Base-by-base conservation (phyloP, 2,329 filamentous ascomycete species). In the Calonectria multiphialidica region DNA sequence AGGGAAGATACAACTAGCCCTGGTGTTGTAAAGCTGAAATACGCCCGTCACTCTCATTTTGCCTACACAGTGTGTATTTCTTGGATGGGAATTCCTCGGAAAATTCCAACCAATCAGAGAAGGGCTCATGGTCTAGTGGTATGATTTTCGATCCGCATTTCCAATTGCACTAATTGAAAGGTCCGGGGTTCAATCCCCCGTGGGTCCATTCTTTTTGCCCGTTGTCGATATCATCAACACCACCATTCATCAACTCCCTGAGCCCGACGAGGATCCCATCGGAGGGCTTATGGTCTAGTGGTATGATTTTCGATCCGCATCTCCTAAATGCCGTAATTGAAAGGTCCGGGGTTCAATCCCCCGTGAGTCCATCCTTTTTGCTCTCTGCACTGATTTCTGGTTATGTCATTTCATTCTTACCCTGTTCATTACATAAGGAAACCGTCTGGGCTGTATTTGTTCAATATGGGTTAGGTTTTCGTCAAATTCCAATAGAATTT, bases 281-380 rank as follows among this genome's bases (percentile, higher is more conserved):
- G 47, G 40, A 59, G 53, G 53, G 53, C 33, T 59, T 21, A 59
- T 59, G 53, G 53, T 59, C 53, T 59, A 59, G 53, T 59, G 53
- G 53, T 59, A 59, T 59, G 53, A 59, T 59, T 59, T 59, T 59
- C 53, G 53, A 59, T 40, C 53, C 53, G 53, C 53, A 57, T 57
- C 12, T 57, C 33, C 33, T 8, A 21, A 47, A 47, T 47, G 44
- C 44, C 44, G n/a, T 40, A 40, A 59, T 59, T 59, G 53, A 40
- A 59, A 59, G 53, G 53, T 59, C 53, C 53, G 33, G 53, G 53
- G 53, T 59, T 59, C 53, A 59, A 59, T 59, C 53, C 53, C 53
- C 53, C 53, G 53, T 59, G 53, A 23, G 33, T 59, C 53, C 53
- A 59, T 59, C 4, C 15, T 42, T 59, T 59, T 59, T 59, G 35